Percentiles rank a stretch among this genome's conserved stretches.
phyloP scores from a whole-genome alignment of 2,329 filamentous ascomycete species.

The Polytolypa hystricis region DNA sequence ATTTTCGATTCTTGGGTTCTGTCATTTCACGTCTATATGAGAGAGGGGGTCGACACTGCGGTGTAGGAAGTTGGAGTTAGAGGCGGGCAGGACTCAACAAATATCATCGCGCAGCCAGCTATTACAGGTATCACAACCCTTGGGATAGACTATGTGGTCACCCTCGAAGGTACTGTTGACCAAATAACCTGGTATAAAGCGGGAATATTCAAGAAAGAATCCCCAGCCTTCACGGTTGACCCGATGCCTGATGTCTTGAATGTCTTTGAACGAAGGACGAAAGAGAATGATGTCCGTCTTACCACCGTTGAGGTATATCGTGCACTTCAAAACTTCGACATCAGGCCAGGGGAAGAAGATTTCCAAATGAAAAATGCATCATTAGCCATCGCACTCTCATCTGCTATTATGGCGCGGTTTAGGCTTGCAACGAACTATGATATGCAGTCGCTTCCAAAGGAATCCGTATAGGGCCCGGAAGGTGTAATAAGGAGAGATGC shows the following conservation, averaged over 20 bases:
- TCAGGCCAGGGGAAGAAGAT: conserved; percentile 42
- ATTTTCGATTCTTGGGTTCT: conserved; percentile 53
- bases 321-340: conserved; percentile 36
- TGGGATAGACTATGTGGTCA: conserved; percentile 54
- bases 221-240: conserved; percentile 44
- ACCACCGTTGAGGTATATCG: conserved; percentile 37
- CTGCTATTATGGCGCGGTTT: conserved; percentile 25
- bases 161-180: conserved; percentile 49
- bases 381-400: conserved; percentile 42
- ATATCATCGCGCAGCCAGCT: conserved; percentile 45
- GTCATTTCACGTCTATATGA: conserved; percentile 53
- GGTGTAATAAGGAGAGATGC: conserved; percentile 13
- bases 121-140: conserved; percentile 50
- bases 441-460: conserved; percentile 24
- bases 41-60: conserved; percentile 48
- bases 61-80: conserved; percentile 56
- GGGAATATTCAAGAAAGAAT: conserved; percentile 52
- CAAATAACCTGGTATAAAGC: conserved; percentile 63
- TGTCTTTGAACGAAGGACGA: conserved; percentile 41
- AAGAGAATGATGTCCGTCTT: conserved; percentile 39
- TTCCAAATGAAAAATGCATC: conserved; percentile 52
- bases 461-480: conserved; percentile 12
- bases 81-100: conserved; percentile 56
- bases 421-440: neutral
- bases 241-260: conserved; percentile 37